Conservation (phyloP, 176 grass and related monocot genomes). For the Phoenix roebelenii region DNA sequence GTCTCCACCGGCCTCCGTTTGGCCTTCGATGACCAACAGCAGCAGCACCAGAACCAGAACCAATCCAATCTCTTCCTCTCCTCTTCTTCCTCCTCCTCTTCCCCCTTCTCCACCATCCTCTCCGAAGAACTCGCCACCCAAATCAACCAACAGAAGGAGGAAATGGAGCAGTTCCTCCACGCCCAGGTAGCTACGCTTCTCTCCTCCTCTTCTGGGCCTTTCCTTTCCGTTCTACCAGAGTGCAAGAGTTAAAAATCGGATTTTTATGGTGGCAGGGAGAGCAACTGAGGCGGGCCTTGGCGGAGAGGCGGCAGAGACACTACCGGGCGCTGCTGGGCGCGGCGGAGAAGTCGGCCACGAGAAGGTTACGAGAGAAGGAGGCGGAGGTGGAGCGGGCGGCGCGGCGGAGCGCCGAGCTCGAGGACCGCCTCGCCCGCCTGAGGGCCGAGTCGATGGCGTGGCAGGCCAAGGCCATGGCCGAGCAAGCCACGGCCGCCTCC, state of each 20-base stretch:
- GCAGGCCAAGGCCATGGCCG: constrained; percentile 10
- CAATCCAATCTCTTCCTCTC: background rate
- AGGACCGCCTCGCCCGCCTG: constrained; percentile 10
- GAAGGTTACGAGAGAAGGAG: background rate
- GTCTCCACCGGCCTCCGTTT: constrained; percentile 15
- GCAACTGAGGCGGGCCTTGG: background rate
- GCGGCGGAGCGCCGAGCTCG: constrained; percentile 10
- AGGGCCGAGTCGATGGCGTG: constrained; percentile 1
- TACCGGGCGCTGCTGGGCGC: background rate
- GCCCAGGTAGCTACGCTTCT: background rate
- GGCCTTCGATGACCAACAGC: constrained; percentile 2
- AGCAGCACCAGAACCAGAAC: constrained; percentile 5
- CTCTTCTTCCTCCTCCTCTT: constrained; percentile 1
- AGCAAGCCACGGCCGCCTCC: background rate
- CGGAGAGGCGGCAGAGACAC: constrained; percentile 5
- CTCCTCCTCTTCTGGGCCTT: no score
- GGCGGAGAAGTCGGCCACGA: background rate
- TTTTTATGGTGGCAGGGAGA: constrained; percentile 1
- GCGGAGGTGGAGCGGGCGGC: constrained; percentile 4
- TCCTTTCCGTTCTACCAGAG: background rate
- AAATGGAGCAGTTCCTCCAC: constrained; percentile 12
- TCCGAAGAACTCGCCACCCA: background rate
- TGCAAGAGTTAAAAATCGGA: background rate
- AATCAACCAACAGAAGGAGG: constrained; percentile 6
- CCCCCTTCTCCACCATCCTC: background rate